Base-by-base conservation (phyloP, 1,284 basidiomycete species). In the Takashimella tepidaria region DNA sequence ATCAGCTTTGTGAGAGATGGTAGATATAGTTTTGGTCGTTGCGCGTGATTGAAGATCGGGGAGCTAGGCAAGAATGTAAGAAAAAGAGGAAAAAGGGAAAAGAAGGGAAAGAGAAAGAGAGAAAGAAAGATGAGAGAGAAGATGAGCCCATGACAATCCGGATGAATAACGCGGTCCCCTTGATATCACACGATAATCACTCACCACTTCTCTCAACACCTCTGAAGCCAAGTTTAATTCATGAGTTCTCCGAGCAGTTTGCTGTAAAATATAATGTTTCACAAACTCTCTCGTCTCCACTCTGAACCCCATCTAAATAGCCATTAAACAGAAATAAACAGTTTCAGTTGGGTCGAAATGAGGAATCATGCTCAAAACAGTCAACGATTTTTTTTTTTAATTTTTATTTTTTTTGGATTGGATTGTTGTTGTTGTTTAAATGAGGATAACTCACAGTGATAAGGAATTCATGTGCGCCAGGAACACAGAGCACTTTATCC, bases 281-380 rank as follows among this genome's bases (percentile, higher is more conserved):
- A 60, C 50, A 48, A 71, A 70, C 16, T 73, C 60, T 40, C 59
- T 48, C 6, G 64, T 70, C 49, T 66, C 55, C 0, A 61, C 67
- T 13, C 67, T 60, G 55, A 75, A 75, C 4, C 73, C 73, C 51
- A 75, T 67, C 73, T 75, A 54, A n/a, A n/a, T n/a, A n/a, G n/a
- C n/a, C n/a, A n/a, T n/a, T n/a, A n/a, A n/a, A n/a, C n/a, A n/a
- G n/a, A n/a, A n/a, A n/a, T n/a, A n/a, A n/a, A n/a, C n/a, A n/a
- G n/a, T n/a, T n/a, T n/a, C n/a, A n/a, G n/a, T 16, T 48, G 22
- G 21, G 45, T 20, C n/a, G n/a, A n/a, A n/a, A n/a, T n/a, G n/a
- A n/a, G n/a, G n/a, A n/a, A n/a, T n/a, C n/a, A n/a, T n/a, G n/a
- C n/a, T n/a, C n/a, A n/a, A n/a, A n/a, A n/a, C n/a, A n/a, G n/a